Conservation (phyloP, 257 asterid species). For the Solanum paucissectum region DNA sequence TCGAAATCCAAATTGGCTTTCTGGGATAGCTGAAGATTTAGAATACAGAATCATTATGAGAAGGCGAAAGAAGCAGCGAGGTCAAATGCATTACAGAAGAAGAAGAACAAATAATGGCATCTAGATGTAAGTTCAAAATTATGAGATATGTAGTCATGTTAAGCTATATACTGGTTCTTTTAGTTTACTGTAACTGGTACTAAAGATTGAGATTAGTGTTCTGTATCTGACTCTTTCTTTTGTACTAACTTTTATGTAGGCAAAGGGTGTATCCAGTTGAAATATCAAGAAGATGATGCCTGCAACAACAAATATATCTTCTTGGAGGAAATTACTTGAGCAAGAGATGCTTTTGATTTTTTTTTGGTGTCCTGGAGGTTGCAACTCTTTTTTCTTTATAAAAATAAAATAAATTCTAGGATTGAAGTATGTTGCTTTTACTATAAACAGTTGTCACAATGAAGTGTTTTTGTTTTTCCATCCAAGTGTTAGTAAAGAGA, state of each 20-base stretch:
- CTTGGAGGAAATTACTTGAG: neutral
- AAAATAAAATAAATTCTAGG: neutral
- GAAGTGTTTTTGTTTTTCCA: neutral
- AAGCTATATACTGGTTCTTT: neutral
- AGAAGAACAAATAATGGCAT: neutral
- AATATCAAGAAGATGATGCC: too few relatives aligned
- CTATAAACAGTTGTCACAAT: neutral
- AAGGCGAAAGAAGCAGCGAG: neutral
- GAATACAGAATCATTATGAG: neutral
- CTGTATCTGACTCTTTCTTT: neutral
- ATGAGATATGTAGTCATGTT: neutral
- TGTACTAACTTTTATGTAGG: neutral
- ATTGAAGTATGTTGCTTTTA: neutral
- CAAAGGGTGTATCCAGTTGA: neutral
- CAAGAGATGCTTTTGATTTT: neutral
- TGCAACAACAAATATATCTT: neutral
- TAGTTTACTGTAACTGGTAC: too few relatives aligned
- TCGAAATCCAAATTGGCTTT: neutral
- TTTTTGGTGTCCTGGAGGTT: neutral
- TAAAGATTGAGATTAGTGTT: neutral
- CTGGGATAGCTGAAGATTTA: neutral
- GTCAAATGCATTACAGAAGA: neutral
- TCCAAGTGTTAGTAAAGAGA: neutral
- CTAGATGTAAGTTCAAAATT: neutral
- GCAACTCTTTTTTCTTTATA: neutral